These are phyloP conservation scores for Eruca vesicaria DNA, from an alignment of 441 rosid genomes.

Conservation along the genomic window DNA sequence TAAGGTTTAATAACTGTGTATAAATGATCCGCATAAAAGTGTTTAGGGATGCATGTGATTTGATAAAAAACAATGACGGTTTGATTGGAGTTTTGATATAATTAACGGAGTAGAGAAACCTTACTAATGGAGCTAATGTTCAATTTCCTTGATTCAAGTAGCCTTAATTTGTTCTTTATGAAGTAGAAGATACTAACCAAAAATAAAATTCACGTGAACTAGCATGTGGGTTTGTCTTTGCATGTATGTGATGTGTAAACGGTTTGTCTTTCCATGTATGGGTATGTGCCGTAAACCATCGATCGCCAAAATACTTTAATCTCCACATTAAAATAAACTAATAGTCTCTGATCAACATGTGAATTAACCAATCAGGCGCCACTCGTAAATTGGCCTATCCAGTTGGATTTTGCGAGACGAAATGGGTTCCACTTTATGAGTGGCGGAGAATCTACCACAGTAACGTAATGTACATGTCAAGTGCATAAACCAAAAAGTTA, in stretches of 20 bases:
- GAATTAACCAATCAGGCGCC: too few relatives aligned
- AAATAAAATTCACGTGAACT: conserved; percentile 5
- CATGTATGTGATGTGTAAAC: not conserved
- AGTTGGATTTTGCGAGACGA: not conserved
- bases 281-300: not conserved
- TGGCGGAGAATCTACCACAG: not conserved
- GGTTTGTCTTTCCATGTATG: not conserved
- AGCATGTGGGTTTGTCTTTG: conserved; percentile 17
- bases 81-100: conserved; percentile 15
- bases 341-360: not conserved
- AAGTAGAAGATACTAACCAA: not conserved
- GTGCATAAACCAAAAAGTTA: not conserved
- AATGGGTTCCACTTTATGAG: not conserved
- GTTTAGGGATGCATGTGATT: not conserved
- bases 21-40: not conserved
- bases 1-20: not conserved
- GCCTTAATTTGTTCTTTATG: not conserved
- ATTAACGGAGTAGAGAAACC: not conserved
- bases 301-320: not conserved
- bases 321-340: not conserved
- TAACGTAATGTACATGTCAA: not conserved
- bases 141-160: not conserved
- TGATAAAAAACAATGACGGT: not conserved
- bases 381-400: not conserved
- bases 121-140: not conserved